These are phyloP conservation scores for Penicillium concentricum DNA, from an alignment of 2,329 filamentous ascomycete species.

Conservation along the genomic window DNA sequence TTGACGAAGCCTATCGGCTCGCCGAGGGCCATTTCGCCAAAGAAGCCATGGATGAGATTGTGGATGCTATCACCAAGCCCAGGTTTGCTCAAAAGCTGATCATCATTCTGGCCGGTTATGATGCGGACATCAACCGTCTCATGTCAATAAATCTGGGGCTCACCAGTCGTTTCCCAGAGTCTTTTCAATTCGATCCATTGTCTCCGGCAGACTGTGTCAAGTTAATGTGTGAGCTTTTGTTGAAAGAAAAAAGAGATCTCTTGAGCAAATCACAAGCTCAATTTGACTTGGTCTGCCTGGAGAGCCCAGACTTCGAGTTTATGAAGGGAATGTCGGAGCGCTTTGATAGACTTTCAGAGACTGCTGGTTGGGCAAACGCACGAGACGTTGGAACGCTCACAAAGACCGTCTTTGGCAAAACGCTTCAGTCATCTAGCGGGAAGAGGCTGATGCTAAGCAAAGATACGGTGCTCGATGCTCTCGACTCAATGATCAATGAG, in stretches of 20 bases:
- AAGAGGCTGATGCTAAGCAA: constrained; percentile 2
- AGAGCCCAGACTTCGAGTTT: background rate
- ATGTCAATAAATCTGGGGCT: constrained; percentile 63
- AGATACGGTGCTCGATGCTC: constrained; percentile 10
- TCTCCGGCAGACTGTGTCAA: constrained; percentile 44
- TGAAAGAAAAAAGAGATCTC: constrained; percentile 2
- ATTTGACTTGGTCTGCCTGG: background rate
- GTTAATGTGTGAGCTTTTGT: constrained; percentile 43
- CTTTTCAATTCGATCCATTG: constrained; percentile 56
- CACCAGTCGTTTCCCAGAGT: constrained; percentile 64
- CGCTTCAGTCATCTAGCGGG: constrained; percentile 15
- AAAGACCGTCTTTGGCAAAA: constrained; percentile 49
- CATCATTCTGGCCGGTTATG: constrained; percentile 69
- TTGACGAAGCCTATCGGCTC: constrained; percentile 72
- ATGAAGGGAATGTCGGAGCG: constrained; percentile 11
- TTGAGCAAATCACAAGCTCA: background rate
- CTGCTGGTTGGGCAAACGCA: constrained; percentile 61
- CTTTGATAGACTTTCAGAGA: constrained; percentile 44
- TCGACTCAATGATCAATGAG: constrained; percentile 19
- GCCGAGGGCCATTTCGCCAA: constrained; percentile 57
- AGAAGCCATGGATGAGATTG: constrained; percentile 54
- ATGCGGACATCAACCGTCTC: constrained; percentile 63
- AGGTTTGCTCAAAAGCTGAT: constrained; percentile 61
- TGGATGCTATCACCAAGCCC: constrained; percentile 56
- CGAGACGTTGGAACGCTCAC: constrained; percentile 60